Conservation (phyloP, 2,329 filamentous ascomycete species). For the Colletotrichum tofieldiae region DNA sequence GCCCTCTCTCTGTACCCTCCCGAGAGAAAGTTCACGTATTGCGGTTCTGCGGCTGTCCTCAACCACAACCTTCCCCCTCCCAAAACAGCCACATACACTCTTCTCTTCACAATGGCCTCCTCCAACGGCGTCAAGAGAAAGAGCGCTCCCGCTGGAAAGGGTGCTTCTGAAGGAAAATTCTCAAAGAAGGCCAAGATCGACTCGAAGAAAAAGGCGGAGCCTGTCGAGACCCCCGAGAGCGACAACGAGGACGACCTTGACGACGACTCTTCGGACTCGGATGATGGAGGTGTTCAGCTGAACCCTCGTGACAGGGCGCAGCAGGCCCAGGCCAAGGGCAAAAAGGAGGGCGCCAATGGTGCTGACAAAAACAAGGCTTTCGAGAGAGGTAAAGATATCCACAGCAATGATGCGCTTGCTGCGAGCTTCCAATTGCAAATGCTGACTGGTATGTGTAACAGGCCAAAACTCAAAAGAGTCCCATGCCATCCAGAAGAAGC, state of each 20-base stretch:
- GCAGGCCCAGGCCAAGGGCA: constrained; percentile 48
- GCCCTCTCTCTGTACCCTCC: constrained; percentile 16
- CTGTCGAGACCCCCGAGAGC: constrained; percentile 49
- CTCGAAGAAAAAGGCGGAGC: constrained; percentile 52
- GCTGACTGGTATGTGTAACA: constrained; percentile 47
- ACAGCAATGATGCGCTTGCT: constrained; percentile 11
- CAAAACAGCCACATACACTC: constrained; percentile 15
- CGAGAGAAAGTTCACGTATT: constrained; percentile 25
- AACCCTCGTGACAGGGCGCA: constrained; percentile 51
- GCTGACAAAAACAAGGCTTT: constrained; percentile 56
- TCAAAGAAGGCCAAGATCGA: constrained; percentile 67
- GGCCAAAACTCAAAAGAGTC: constrained; percentile 84
- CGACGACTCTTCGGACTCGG: constrained; percentile 64
- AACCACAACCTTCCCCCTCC: not conserved
- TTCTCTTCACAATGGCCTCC: constrained; percentile 61
- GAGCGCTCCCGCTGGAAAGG: constrained; percentile 61
- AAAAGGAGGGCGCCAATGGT: constrained; percentile 51
- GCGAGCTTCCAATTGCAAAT: not conserved
- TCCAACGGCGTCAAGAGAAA: constrained; percentile 70
- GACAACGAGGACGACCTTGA: constrained; percentile 47
- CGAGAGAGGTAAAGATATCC: constrained; percentile 57
- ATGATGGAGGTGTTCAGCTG: constrained; percentile 68
- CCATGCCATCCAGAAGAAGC: constrained; percentile 92
- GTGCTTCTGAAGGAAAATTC: constrained; percentile 56
- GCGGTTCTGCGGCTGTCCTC: constrained; percentile 26